Base-by-base conservation (phyloP, 23 red algal genomes). In the Chondrus crispus region DNA sequence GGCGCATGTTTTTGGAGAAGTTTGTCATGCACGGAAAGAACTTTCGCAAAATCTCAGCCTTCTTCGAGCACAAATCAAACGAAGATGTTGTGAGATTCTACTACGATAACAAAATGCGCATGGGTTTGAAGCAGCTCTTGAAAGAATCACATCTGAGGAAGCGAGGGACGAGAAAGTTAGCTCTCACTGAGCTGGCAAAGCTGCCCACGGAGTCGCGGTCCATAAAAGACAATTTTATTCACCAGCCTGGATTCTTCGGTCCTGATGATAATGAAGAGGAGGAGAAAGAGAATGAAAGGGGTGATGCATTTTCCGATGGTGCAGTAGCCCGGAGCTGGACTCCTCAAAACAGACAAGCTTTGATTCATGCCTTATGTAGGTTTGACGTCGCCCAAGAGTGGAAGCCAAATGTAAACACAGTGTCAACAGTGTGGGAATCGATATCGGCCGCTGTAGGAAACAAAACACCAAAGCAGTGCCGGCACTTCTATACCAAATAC, bases 71-170 rank as follows among this genome's bases (percentile, higher is more conserved):
- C 72, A 98, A 98, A 82, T 84, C 84, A 16, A 82, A 83, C 19
- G 96, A 95, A 62, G 96, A 98, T 71, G 80, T 91, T 49, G 96
- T 98, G 10, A 88, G 88, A 13, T 98, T 95, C 85, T 98, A 98
- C 46, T 98, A 93, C 54, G 88, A 98, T 35, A 98, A 98, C 84
- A 98, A 98, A 64, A 74, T 93, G 44, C 85, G 89, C 36, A 62
- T 98, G 26, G 79, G 85, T 20, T 85, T 98, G 88, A 92, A 95
- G 85, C 75, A 93, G 69, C 68, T 94, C 20, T 22, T 52, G n/a
- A 95, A 95, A 80, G 93, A 95, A 57, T 41, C 62, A 14, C 73
- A 80, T 62, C 68, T 76, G 30, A 71, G 81, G 47, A 86, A 88
- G 74, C 57, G 85, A 62, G 75, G 75, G 3, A 72, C 41, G 22